Evolutionary conservation across 1,139 yeast genomes (phyloP), one percentile per base, ranked within the genome.

Genomic region (Geotrichum australiense): DNA sequence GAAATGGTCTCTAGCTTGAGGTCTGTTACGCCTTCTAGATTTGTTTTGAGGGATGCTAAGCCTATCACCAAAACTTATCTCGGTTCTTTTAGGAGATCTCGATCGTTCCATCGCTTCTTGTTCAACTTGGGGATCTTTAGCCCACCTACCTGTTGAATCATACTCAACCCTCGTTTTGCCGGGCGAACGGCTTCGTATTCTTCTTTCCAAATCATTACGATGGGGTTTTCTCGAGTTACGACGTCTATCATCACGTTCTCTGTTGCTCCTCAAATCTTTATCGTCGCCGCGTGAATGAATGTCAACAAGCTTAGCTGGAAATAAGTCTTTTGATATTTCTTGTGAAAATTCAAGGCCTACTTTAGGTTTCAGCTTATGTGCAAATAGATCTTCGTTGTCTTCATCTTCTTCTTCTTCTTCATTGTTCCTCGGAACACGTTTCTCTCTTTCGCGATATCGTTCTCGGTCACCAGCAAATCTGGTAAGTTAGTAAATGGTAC

Each of bases 181-280:
- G 8, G 35, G 23, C 10, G 27, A 14, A 7, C 6, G 21, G 19
- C 16, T 16, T 5, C 39, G 34, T 10, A n/a, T 10, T 31, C 32
- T 18, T 7, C 28, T n/a, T n/a, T 19, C 20, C 16, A 14, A 20
- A 12, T 8, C 23, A n/a, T 19, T 16, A 3, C 19, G n/a, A 12
- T 20, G 6, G 5, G 32, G 11, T 29, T 31, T 30, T 27, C 12
- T 23, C 5, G 15, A 11, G n/a, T 12, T 10, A 30, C 30, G 48
- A 42, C 48, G 47, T 47, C 50, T 23, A 36, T 50, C 53, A 11
- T 42, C 48, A 3, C 51, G 52, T 11, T 5, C 26, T n/a, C 15
- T 19, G 25, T 20, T 20, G 28, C 6, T 20, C 25, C 12, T 11
- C 6, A 15, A 25, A 10, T 12, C 46, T 4, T 27, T 16, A 26